Evolutionary conservation across 2,329 filamentous ascomycete genomes (phyloP), one percentile per base, ranked within the genome.

Genomic region (Verticillium nubilum): DNA sequence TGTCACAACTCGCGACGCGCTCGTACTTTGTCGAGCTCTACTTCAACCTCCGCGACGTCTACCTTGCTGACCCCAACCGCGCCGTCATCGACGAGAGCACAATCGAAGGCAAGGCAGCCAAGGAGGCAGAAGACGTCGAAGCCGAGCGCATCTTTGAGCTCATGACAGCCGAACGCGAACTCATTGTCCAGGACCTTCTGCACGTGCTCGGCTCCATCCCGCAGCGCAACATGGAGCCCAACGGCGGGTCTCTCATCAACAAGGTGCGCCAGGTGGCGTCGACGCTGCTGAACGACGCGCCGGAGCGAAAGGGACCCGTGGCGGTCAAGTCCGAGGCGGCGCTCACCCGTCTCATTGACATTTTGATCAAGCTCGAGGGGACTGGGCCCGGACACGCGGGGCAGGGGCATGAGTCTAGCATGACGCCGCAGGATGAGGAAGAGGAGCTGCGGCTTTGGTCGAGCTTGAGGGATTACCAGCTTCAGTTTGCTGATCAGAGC

Each of bases 21-120:
- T 94, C 90, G 0, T 93, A 92, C 70, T 86, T 94, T 59, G 91
- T 96, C 0, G 91, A 96, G 71, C 88, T 92, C 64, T 96, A 94
- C 74, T 91, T 91, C 72, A 87, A 86, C 66, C 79, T 95, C 1
- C 85, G 87, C 37, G 89, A 92, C 58, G 84, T 86, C 1, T 84
- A 88, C 66, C 74, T 83, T 50, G 70, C 76, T 19, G 75, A 81
- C 60, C 74, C 78, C 60, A 69, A 76, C 58, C 69, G 67, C 7
- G 66, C 67, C 9, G 70, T 70, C 4, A 72, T 73, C 19, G 73
- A 73, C 28, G 70, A 73, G 23, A 75, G 65, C 26, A 66, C 67
- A 4, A 73, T 73, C 62, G 68, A 77, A 58, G 70, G 73, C 50
- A 71, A 75, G 58, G 72, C 70, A 0, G 69, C 72, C 4, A 67